Conservation (phyloP, 345 rosid species). For the Heritiera littoralis region DNA sequence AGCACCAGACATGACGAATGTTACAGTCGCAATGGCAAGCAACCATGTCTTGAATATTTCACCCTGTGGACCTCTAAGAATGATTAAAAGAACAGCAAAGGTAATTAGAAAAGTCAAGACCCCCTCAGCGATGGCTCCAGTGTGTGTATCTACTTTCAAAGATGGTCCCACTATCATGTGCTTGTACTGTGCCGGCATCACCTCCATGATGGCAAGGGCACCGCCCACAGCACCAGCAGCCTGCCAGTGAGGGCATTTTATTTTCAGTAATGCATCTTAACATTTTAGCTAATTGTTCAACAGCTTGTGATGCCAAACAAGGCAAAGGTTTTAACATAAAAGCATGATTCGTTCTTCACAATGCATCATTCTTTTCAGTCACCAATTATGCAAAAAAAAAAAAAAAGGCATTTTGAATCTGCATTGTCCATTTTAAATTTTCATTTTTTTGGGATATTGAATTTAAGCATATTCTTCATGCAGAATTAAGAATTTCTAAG, state of each 20-base stretch:
- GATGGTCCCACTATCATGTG: constrained; percentile 74
- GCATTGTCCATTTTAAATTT: background rate
- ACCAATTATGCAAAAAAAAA: background rate
- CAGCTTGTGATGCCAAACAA: background rate
- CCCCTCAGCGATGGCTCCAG: constrained; percentile 88
- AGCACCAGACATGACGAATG: constrained; percentile 58
- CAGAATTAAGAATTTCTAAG: background rate
- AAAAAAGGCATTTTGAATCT: background rate
- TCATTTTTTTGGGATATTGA: background rate
- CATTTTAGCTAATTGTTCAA: background rate
- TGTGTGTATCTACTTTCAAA: constrained; percentile 67
- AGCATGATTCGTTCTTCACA: background rate
- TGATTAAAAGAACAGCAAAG: constrained; percentile 62
- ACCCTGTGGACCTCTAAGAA: constrained; percentile 72
- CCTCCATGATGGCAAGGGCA: constrained; percentile 69
- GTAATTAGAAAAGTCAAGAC: constrained; percentile 70
- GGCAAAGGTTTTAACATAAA: background rate
- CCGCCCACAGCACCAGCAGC: constrained; percentile 94
- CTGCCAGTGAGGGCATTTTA: constrained; percentile 37
- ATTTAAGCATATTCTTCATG: background rate
- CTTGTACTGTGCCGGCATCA: constrained; percentile 69
- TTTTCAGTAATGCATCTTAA: background rate
- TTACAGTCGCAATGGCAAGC: constrained; percentile 62
- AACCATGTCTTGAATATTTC: constrained; percentile 52
- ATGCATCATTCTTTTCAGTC: background rate